These are phyloP conservation scores for Melanomma pulvis-pyrius DNA, from an alignment of 495 filamentous ascomycete genomes.

Conservation along the genomic window DNA sequence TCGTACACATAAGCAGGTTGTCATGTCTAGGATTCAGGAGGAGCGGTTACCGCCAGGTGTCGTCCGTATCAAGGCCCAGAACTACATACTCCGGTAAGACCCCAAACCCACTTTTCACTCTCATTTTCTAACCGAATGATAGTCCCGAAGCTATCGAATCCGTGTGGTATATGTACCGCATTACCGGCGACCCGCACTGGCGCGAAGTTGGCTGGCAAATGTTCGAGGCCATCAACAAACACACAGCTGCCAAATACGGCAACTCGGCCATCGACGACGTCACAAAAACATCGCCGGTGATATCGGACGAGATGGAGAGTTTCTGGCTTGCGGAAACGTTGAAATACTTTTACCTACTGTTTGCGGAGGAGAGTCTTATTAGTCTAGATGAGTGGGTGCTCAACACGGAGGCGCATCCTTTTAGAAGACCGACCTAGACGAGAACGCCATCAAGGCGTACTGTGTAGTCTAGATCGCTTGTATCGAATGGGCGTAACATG, in stretches of 20 bases:
- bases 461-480: no score
- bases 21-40: conserved; percentile 58
- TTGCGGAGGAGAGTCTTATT: conserved; percentile 67
- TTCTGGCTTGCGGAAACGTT: conserved; percentile 51
- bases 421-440: conserved; percentile 33
- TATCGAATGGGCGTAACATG: no score
- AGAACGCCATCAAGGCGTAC: background rate
- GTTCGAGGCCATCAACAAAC: conserved; percentile 72
- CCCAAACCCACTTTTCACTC: conserved; percentile 1
- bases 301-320: conserved; percentile 46
- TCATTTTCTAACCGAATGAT: conserved; percentile 4
- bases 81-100: conserved; percentile 77
- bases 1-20: conserved; percentile 65
- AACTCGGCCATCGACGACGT: conserved; percentile 79
- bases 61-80: conserved; percentile 56
- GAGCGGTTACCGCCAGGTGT: conserved; percentile 71
- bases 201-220: conserved; percentile 88
- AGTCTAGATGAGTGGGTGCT: conserved; percentile 73
- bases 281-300: conserved; percentile 48
- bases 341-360: conserved; percentile 94
- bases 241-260: conserved; percentile 67
- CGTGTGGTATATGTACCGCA: conserved; percentile 93
- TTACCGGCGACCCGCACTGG: conserved; percentile 80
- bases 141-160: conserved; percentile 94
- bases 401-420: conserved; percentile 45